Conservation (phyloP, 345 rosid genomes). For the Turritis glabra region DNA sequence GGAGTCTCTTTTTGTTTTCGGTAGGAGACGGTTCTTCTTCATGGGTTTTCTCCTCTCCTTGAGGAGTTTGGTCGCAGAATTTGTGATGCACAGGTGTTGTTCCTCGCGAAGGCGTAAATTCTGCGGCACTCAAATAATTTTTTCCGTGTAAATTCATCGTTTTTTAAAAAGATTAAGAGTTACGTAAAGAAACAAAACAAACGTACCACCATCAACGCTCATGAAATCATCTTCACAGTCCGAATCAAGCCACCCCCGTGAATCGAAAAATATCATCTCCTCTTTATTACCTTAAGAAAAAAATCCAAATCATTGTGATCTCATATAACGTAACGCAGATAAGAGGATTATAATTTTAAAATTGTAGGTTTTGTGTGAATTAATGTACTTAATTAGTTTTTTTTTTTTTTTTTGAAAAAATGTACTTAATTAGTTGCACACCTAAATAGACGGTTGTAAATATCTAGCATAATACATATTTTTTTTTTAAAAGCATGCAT, state of each 20-base stretch:
- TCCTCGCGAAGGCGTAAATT: constrained; percentile 86
- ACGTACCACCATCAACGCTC: constrained; percentile 89
- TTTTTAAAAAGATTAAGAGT: neutral
- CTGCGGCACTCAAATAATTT: constrained; percentile 37
- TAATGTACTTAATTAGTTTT: no score
- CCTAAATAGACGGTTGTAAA: constrained; percentile 22
- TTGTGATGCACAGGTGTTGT: constrained; percentile 65
- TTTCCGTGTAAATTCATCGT: neutral
- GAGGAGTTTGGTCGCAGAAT: constrained; percentile 45
- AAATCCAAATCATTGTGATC: neutral
- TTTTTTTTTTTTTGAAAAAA: no score
- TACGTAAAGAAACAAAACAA: neutral
- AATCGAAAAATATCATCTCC: constrained; percentile 70
- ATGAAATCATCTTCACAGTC: constrained; percentile 91
- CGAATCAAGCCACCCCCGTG: constrained; percentile 76
- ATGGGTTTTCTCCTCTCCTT: constrained; percentile 24
- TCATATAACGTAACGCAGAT: neutral
- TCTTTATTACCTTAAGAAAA: constrained; percentile 38
- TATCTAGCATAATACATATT: neutral
- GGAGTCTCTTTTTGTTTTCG: constrained; percentile 66
- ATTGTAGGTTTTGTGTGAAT: neutral
- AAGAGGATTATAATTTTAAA: neutral
- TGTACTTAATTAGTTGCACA: neutral
- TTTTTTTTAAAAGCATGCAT: neutral
- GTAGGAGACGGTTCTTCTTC: constrained; percentile 45